Percentiles rank a stretch among this genome's conserved stretches.
phyloP scores from a whole-genome alignment of 176 grass and related monocot genomes.

The Cenchrus americanus region DNA sequence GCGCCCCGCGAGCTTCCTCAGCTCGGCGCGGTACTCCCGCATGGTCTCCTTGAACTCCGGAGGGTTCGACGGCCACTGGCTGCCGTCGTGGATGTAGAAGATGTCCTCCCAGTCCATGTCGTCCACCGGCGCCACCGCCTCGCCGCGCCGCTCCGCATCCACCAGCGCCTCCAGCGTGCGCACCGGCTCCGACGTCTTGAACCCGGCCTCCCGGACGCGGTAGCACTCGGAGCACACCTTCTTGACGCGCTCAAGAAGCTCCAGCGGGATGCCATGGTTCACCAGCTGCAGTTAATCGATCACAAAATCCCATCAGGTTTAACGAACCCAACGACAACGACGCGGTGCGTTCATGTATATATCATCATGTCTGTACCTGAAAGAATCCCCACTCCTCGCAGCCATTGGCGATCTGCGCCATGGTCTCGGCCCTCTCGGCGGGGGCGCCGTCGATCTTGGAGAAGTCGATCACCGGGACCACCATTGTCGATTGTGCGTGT shows the following conservation, averaged over 20 bases:
- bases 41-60: conserved; percentile 66
- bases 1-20: conserved; percentile 42
- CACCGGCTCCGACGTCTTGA: conserved; percentile 46
- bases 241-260: conserved; percentile 60
- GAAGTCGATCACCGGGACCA: conserved; percentile 63
- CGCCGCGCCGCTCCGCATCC: conserved; percentile 27
- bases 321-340: background rate
- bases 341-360: background rate
- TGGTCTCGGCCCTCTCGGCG: conserved; percentile 3
- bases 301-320: background rate
- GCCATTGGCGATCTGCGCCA: conserved; percentile 47
- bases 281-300: conserved; percentile 16
- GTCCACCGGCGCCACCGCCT: conserved; percentile 41
- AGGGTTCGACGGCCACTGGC: conserved; percentile 56
- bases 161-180: conserved; percentile 28
- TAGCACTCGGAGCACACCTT: conserved; percentile 59
- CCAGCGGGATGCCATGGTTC: conserved; percentile 59
- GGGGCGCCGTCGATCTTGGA: conserved; percentile 53
- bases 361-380: background rate
- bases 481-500: conserved; percentile 18
- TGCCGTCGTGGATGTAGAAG: conserved; percentile 57
- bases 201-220: conserved; percentile 50
- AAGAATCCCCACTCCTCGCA: conserved; percentile 71
- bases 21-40: conserved; percentile 61
- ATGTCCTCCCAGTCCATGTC: conserved; percentile 72